Evolutionary conservation across 2,329 filamentous ascomycete genomes (phyloP), one percentile per base, ranked within the genome.

Genomic region (Drechslera avenae): DNA sequence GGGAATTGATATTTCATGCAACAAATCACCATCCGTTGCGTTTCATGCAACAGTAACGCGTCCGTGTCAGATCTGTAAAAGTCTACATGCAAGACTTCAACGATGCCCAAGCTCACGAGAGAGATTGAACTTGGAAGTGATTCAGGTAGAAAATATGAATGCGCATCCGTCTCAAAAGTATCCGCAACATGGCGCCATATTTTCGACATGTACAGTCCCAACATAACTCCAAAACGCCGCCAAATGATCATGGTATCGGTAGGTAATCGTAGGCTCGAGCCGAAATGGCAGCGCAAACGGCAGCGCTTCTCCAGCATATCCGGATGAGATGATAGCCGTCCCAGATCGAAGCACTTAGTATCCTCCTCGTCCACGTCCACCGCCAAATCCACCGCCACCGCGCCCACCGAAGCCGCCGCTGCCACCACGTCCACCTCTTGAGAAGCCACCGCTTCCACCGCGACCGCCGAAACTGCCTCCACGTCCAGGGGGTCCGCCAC

Each of bases 361-460:
- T 54, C 67, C 65, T 53, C 67, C 67, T 55, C 67, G 60, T 53
- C 67, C 68, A 54, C 66, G 62, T 41, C 63, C 57, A 21, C 26
- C 26, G 26, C 59, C 57, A 46, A 62, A 62, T 30, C 62, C 49
- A 43, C 49, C 40, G 3, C 66, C 66, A 39, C 67, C 67, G 18
- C 56, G 47, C 18, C 62, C 55, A 21, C 63, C 52, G 44, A 42
- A 44, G 82, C 85, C 76, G 72, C 87, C 69, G 39, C 73, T 64
- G 53, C 73, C 66, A 45, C 71, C 54, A 61, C 73, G 60, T 73
- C 76, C 63, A 39, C 64, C 64, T 53, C 68, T 56, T 46, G 66
- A 67, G 64, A 71, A 71, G 13, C 68, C 68, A 46, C 68, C 65
- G 35, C 48, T 51, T 47, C 48, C 48, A 28, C 48, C 48, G 13